phyloP scores from a whole-genome alignment of 495 filamentous ascomycete species.

The Achaetomiella virescens region DNA sequence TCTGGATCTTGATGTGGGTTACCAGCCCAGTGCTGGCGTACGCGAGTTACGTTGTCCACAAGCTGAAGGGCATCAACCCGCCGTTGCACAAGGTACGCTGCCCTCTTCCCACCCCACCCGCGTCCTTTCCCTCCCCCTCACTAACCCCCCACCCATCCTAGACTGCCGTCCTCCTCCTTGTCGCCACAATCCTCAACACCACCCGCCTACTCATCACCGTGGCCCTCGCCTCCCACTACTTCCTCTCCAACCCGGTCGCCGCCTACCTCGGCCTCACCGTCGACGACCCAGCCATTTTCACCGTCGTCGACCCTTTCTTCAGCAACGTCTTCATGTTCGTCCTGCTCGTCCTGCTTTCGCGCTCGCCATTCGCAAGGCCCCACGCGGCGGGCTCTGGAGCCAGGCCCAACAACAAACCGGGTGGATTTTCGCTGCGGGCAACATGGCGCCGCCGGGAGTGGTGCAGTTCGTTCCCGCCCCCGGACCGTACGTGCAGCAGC shows the following conservation, averaged over 20 bases:
- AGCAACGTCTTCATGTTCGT: constrained; percentile 13
- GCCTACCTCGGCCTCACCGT: not conserved
- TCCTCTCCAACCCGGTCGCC: not conserved
- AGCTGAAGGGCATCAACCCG: not conserved
- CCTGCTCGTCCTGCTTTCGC: constrained; percentile 16
- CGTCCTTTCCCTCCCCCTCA: not conserved
- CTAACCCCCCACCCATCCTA: not conserved
- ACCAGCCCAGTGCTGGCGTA: constrained; percentile 7
- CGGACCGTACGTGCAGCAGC: not conserved
- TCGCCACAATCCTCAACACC: constrained; percentile 13
- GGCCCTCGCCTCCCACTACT: constrained; percentile 1
- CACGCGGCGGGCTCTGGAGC: constrained; percentile 13
- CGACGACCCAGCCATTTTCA: not conserved
- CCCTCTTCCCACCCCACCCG: not conserved
- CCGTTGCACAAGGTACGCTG: constrained; percentile 9
- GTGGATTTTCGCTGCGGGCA: constrained; percentile 2
- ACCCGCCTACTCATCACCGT: constrained; percentile 8
- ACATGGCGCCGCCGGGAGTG: not conserved
- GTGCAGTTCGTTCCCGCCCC: not conserved
- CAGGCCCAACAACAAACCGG: not conserved
- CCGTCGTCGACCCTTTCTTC: constrained; percentile 15
- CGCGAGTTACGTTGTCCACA: constrained; percentile 9
- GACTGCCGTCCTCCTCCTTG: constrained; percentile 12
- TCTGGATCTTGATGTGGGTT: constrained; percentile 18
- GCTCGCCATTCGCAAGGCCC: constrained; percentile 9